Conservation (phyloP, 371 early-diverging fungal species). For the Cokeromyces recurvatus region DNA sequence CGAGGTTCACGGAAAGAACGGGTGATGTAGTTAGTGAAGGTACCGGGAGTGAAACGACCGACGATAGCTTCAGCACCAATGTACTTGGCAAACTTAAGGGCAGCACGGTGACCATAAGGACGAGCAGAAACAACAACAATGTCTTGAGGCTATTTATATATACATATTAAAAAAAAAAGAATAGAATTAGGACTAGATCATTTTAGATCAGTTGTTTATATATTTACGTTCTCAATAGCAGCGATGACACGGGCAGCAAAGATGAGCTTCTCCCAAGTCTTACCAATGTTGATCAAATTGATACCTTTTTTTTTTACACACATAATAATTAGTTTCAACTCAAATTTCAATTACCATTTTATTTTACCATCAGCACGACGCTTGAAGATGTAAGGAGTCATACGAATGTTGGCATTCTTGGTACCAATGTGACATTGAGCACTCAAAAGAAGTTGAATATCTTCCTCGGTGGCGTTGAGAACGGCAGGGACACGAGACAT, state of each 20-base stretch:
- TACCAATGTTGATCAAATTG: slow-evolving; percentile 97
- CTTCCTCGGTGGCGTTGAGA: slow-evolving; percentile 80
- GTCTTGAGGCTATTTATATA: slow-evolving; percentile 69
- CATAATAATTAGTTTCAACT: no score
- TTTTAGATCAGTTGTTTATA: no score
- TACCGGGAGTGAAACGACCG: slow-evolving; percentile 99
- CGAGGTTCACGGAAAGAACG: slow-evolving; percentile 99
- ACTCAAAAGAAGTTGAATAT: slow-evolving; percentile 88
- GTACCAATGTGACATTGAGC: slow-evolving; percentile 91
- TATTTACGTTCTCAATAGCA: slow-evolving; percentile 88
- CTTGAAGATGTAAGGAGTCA: slow-evolving; percentile 92
- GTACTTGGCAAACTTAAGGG: slow-evolving; percentile 96
- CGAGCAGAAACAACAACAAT: slow-evolving; percentile 96
- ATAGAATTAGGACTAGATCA: no score
- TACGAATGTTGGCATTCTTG: slow-evolving; percentile 89
- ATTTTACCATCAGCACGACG: slow-evolving; percentile 89
- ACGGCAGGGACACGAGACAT: slow-evolving; percentile 28
- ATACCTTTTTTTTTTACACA: no score
- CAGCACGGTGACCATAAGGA: slow-evolving; percentile 98
- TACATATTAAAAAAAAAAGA: no score
- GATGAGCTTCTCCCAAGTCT: slow-evolving; percentile 99
- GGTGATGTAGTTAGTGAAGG: slow-evolving; percentile 99
- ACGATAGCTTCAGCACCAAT: slow-evolving; percentile 98
- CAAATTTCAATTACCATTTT: no score
- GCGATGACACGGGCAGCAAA: slow-evolving; percentile 98